Percentiles rank a stretch among this genome's conserved stretches.
These are phyloP conservation scores for Blastobotrys illinoisensis DNA, from an alignment of 1,139 yeast species.

Conservation along the genomic window DNA sequence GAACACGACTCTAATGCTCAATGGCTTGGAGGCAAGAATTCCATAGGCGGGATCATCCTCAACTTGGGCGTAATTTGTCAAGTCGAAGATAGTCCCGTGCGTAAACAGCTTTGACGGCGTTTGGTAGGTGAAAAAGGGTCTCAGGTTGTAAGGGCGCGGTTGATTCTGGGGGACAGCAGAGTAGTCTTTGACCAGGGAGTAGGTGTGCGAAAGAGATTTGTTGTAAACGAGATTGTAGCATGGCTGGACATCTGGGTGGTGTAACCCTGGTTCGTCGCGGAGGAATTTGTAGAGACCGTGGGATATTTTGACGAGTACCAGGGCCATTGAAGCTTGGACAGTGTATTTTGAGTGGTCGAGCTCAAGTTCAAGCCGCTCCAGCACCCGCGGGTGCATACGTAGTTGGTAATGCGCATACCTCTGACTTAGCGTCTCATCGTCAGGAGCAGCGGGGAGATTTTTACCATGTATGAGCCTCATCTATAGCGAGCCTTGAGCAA, in stretches of 20 bases:
- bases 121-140: constrained; percentile 18
- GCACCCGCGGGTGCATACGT: neutral
- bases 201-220: constrained; percentile 18
- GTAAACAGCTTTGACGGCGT: constrained; percentile 15
- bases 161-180: neutral
- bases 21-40: constrained; percentile 11
- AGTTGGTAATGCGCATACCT: neutral
- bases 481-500: too few relatives aligned
- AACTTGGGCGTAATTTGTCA: constrained; percentile 5
- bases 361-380: neutral
- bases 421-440: neutral
- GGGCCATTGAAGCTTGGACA: constrained; percentile 6
- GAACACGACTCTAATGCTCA: constrained; percentile 11
- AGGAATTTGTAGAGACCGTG: constrained; percentile 20
- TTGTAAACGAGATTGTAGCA: constrained; percentile 18
- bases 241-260: constrained; percentile 11
- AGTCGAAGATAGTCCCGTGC: constrained; percentile 20
- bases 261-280: constrained; percentile 11
- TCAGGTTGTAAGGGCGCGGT: neutral
- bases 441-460: neutral
- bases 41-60: neutral
- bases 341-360: neutral
- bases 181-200: constrained; percentile 17
- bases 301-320: constrained; percentile 19
- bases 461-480: neutral